phyloP scores from a whole-genome alignment of 768 basidiomycete species.

The Agrocybe pediades region DNA sequence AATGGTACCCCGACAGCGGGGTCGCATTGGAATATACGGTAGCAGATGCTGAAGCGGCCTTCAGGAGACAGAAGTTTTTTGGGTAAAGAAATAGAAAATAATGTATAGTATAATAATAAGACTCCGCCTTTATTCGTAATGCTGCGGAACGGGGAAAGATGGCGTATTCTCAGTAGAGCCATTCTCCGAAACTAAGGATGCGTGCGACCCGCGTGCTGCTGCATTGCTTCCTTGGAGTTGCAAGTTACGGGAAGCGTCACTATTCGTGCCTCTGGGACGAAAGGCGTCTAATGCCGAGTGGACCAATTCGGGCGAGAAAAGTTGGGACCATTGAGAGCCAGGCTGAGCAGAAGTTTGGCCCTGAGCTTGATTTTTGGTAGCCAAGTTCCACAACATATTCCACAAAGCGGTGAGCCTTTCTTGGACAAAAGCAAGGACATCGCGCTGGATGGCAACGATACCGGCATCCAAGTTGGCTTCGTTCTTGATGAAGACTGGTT shows the following conservation, averaged over 20 bases:
- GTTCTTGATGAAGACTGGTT: conserved; percentile 61
- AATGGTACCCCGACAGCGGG: conserved; percentile 80
- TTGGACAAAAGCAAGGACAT: conserved; percentile 56
- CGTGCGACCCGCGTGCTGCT: not conserved
- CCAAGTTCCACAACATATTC: conserved; percentile 43
- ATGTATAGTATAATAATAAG: conserved; percentile 1
- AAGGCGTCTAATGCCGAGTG: conserved; percentile 21
- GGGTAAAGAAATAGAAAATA: conserved; percentile 9
- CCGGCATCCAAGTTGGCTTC: conserved; percentile 63
- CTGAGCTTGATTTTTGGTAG: conserved; percentile 41
- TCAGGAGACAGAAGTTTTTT: conserved; percentile 57
- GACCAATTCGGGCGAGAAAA: conserved; percentile 20
- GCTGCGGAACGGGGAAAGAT: conserved; percentile 44
- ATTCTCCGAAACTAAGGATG: conserved; percentile 4
- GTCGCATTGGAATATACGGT: conserved; percentile 72
- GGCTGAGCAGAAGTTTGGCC: conserved; percentile 23
- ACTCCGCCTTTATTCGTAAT: conserved; percentile 17
- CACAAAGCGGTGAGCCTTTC: conserved; percentile 48
- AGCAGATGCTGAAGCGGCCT: conserved; percentile 76
- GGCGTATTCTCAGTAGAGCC: conserved; percentile 16
- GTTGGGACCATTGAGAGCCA: conserved; percentile 18
- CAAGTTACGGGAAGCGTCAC: conserved; percentile 1
- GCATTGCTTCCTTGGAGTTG: not conserved
- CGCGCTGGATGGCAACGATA: conserved; percentile 55
- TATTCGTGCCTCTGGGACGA: conserved; percentile 9